Evolutionary conservation across 192 early-diverging fungal genomes (phyloP), one percentile per base, ranked within the genome.

Genomic region (Piromyces sp.): DNA sequence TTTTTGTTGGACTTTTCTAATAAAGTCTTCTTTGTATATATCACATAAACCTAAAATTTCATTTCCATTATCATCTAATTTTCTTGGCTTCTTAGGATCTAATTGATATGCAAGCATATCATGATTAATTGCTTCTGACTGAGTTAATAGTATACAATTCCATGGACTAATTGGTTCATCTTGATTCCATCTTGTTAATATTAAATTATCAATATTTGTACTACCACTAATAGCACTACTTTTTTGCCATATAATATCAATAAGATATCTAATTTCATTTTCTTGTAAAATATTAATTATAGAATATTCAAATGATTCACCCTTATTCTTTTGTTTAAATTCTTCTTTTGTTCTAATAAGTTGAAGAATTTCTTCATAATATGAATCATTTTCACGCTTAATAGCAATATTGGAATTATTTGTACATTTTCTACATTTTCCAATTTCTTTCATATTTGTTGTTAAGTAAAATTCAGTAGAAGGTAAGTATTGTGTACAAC

Each of bases 391-490:
- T 30, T 87, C 85, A 31, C 88, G 87, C n/a, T 87, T 79, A 17
- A 81, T 86, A 1, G 89, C 89, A 22, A 88, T 58, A 81, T 91
- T 91, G 40, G 88, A 84, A 29, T 87, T 84, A 12, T 83, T 83
- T 5, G 87, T 86, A 85, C 90, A 91, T 13, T 81, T 81, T 83
- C 88, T 88, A 84, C 90, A 91, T 79, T 86, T 87, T 29, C 90
- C 90, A 17, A 91, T 83, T 42, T 91, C 85, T 22, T 81, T 86
- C 30, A 91, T 29, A 17, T 88, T 91, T 13, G 90, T 91, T 5
- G 89, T 89, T n/a, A 91, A 85, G 83, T 91, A 91, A 51, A 91
- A 91, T 40, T 86, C 84, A 13, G 90, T 91, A 16, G 88, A 90
- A n/a, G 90, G 85, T 79, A 89, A 83, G 82, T 91, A 91, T 51